Conservation (phyloP, 1,284 basidiomycete species). For the Cryptococcus floricola region DNA sequence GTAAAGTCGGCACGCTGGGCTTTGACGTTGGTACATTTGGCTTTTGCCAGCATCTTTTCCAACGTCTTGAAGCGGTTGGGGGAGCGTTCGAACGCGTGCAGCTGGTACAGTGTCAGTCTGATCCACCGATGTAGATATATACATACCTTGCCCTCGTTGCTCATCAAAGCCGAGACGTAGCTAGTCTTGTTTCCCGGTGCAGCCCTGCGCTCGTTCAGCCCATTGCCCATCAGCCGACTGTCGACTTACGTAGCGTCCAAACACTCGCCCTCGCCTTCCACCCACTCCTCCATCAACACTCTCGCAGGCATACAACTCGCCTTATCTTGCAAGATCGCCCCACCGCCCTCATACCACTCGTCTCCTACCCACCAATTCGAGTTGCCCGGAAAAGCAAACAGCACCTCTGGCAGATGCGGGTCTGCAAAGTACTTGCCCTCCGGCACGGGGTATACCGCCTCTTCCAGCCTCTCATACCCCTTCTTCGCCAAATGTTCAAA, state of each 20-base stretch:
- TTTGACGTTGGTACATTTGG: conserved; percentile 72
- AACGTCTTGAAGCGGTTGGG: conserved; percentile 73
- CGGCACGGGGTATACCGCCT: conserved; percentile 34
- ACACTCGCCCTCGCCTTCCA: conserved; percentile 53
- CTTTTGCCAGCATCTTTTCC: conserved; percentile 72
- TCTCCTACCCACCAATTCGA: conserved; percentile 51
- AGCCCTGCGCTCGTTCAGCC: conserved; percentile 49
- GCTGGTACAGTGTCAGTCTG: conserved; percentile 47
- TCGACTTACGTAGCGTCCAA: conserved; percentile 74
- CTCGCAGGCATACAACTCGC: conserved; percentile 93
- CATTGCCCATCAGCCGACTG: not conserved
- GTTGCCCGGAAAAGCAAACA: conserved; percentile 70
- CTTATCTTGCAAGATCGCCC: conserved; percentile 90
- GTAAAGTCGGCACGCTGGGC: conserved; percentile 74
- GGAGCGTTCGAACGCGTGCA: conserved; percentile 84
- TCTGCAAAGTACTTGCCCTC: conserved; percentile 61
- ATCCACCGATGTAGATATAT: not conserved
- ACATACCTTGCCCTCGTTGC: conserved; percentile 68
- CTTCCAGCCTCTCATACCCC: conserved; percentile 29
- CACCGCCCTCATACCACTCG: conserved; percentile 45
- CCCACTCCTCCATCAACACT: conserved; percentile 57
- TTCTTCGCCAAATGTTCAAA: conserved; percentile 10
- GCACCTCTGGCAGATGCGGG: conserved; percentile 66
- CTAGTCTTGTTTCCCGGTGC: conserved; percentile 99
- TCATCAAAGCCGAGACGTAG: conserved; percentile 83